phyloP scores from a whole-genome alignment of 2,329 filamentous ascomycete genomes.

The Thielaviopsis musarum region DNA sequence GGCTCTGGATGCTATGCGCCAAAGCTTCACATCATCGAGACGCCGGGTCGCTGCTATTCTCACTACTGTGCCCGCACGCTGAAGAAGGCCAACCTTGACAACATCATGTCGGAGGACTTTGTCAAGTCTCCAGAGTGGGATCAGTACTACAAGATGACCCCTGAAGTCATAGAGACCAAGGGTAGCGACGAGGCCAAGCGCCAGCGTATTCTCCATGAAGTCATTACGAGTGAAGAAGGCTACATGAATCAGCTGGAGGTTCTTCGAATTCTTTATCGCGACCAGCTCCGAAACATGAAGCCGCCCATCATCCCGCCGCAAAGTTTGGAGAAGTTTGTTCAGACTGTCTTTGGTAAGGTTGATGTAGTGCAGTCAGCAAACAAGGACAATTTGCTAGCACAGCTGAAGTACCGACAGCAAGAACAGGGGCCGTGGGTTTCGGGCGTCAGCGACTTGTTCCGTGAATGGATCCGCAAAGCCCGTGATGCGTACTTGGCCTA shows the following conservation, averaged over 20 bases:
- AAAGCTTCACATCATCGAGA: conserved; percentile 56
- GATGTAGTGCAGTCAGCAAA: conserved; percentile 82
- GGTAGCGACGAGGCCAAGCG: conserved; percentile 79
- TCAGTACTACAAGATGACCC: conserved; percentile 70
- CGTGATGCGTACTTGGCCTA: conserved; percentile 82
- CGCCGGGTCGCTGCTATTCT: conserved; percentile 72
- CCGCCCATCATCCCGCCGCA: conserved; percentile 69
- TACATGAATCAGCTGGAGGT: conserved; percentile 86
- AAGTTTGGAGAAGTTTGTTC: conserved; percentile 62
- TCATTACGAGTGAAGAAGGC: conserved; percentile 80
- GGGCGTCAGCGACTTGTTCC: conserved; percentile 92
- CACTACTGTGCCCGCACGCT: conserved; percentile 85
- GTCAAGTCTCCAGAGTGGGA: conserved; percentile 67
- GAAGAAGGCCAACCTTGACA: conserved; percentile 81
- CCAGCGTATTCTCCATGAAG: conserved; percentile 89
- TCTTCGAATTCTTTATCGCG: conserved; percentile 68
- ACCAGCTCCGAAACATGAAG: conserved; percentile 54
- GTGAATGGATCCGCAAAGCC: conserved; percentile 96
- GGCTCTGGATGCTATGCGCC: conserved; percentile 82
- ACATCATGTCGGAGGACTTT: conserved; percentile 50
- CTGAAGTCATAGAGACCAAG: conserved; percentile 53
- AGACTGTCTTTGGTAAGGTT: conserved; percentile 76
- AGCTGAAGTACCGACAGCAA: conserved; percentile 90
- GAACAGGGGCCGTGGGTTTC: conserved; percentile 91
- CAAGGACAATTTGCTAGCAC: conserved; percentile 78